These are phyloP conservation scores for Malassezia japonica DNA, from an alignment of 1,284 basidiomycete genomes.

Conservation along the genomic window DNA sequence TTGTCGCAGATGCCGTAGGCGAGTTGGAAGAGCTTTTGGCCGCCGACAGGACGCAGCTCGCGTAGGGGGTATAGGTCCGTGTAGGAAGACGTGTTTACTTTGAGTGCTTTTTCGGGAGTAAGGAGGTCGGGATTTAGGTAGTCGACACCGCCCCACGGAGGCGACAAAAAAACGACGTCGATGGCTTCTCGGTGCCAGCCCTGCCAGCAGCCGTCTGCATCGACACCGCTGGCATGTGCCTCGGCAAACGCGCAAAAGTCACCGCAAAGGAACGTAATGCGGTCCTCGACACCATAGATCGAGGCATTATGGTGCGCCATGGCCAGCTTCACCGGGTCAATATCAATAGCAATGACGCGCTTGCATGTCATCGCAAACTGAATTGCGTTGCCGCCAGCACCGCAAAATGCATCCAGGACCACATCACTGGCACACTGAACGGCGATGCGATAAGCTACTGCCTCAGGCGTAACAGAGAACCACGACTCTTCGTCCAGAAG, in stretches of 20 bases:
- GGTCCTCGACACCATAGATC: conserved; percentile 84
- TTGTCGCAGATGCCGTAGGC: conserved; percentile 18
- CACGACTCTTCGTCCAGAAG: conserved; percentile 74
- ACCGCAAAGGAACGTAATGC: conserved; percentile 82
- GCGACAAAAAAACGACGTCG: conserved; percentile 19
- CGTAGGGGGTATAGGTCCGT: conserved; percentile 21
- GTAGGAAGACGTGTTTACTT: too few species aligned
- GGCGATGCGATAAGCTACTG: conserved; percentile 80
- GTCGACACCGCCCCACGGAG: conserved; percentile 42
- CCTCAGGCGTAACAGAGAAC: conserved; percentile 93
- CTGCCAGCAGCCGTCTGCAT: conserved; percentile 18
- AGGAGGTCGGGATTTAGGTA: conserved; percentile 25
- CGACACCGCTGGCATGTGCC: conserved; percentile 1
- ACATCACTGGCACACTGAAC: conserved; percentile 59
- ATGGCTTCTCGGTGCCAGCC: conserved; percentile 14
- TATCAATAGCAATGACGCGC: conserved; percentile 74
- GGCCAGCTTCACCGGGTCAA: conserved; percentile 67
- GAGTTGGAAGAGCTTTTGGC: conserved; percentile 62
- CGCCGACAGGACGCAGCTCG: conserved; percentile 65
- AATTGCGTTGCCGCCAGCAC: conserved; percentile 94
- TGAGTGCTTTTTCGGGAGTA: too few species aligned
- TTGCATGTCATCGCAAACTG: conserved; percentile 92
- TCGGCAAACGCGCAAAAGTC: conserved; percentile 74
- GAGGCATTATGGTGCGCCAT: conserved; percentile 75
- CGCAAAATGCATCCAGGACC: conserved; percentile 87